These are phyloP conservation scores for Auriscalpium microsporum DNA, from an alignment of 768 basidiomycete genomes.

Conservation along the genomic window DNA sequence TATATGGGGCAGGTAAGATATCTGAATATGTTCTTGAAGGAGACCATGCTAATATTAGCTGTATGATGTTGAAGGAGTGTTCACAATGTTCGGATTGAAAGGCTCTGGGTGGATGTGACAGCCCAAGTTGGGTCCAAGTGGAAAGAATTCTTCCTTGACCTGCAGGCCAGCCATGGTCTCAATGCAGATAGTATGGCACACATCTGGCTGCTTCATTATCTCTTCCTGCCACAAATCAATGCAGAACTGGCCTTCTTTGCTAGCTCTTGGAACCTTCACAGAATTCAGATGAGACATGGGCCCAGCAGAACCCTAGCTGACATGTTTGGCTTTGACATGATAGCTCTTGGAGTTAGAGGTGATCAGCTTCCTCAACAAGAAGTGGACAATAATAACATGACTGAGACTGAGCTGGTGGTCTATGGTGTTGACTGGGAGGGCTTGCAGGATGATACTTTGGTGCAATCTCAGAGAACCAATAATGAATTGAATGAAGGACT, in stretches of 20 bases:
- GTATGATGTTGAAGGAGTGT: constrained; percentile 11
- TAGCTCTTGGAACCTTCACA: constrained; percentile 18
- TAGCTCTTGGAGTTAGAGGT: constrained; percentile 1
- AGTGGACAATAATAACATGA: background rate
- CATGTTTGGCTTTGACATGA: constrained; percentile 16
- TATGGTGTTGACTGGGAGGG: constrained; percentile 9
- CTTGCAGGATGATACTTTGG: background rate
- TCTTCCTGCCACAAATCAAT: constrained; percentile 20
- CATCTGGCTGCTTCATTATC: constrained; percentile 18
- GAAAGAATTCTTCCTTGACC: background rate
- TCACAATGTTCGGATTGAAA: constrained; percentile 17
- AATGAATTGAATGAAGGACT: background rate
- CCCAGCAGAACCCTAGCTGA: constrained; percentile 16
- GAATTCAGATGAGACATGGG: constrained; percentile 5
- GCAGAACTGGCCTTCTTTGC: constrained; percentile 12
- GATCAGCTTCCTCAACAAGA: background rate
- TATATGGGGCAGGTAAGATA: constrained; percentile 19
- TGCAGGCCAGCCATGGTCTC: constrained; percentile 11
- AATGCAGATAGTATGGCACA: background rate
- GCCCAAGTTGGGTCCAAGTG: background rate
- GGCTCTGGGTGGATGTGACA: constrained; percentile 15
- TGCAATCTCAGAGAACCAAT: background rate
- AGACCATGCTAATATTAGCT: constrained; percentile 1
- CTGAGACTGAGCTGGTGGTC: constrained; percentile 4
- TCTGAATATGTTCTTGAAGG: constrained; percentile 16